Percentiles rank a stretch among this genome's conserved stretches.
Conservation (phyloP, 139 green algal species). For the Diplosphaera chodatii region DNA sequence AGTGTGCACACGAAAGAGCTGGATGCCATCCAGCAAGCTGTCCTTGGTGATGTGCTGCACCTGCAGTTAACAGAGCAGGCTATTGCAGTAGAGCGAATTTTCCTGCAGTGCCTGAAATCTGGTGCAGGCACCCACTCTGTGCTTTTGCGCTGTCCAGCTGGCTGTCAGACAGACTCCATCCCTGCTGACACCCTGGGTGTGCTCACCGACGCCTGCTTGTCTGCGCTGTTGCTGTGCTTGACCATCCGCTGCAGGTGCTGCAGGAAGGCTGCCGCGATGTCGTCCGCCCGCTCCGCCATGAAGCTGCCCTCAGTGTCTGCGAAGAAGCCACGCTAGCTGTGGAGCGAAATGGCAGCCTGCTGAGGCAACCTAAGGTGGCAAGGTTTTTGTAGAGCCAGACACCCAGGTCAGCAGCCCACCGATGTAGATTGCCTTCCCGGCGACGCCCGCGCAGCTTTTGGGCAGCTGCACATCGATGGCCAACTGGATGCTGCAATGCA, state of each 20-base stretch:
- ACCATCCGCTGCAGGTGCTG: conserved; percentile 35
- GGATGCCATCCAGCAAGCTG: conserved; percentile 57
- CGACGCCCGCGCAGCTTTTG: conserved; percentile 41
- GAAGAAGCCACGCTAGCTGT: too few species aligned
- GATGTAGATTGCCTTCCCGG: conserved; percentile 71
- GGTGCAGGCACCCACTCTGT: too few species aligned
- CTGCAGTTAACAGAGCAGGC: conserved; percentile 2
- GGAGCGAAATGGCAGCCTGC: too few species aligned
- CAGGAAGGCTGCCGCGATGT: conserved; percentile 66
- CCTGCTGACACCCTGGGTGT: too few species aligned
- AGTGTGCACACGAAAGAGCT: conserved; percentile 72
- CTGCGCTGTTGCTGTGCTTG: not conserved
- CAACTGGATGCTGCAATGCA: conserved; percentile 67
- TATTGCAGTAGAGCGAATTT: too few species aligned
- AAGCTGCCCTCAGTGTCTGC: conserved; percentile 88
- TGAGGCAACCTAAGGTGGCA: too few species aligned
- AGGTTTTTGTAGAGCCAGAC: too few species aligned
- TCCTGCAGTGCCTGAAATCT: not conserved
- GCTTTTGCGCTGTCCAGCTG: too few species aligned
- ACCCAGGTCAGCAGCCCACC: too few species aligned
- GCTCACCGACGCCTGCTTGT: conserved; percentile 12
- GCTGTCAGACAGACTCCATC: too few species aligned
- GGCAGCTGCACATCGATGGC: conserved; percentile 70
- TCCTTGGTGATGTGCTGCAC: conserved; percentile 33
- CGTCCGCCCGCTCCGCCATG: conserved; percentile 65